phyloP scores from a whole-genome alignment of 257 asterid species.

The Solanum stenotomum region DNA sequence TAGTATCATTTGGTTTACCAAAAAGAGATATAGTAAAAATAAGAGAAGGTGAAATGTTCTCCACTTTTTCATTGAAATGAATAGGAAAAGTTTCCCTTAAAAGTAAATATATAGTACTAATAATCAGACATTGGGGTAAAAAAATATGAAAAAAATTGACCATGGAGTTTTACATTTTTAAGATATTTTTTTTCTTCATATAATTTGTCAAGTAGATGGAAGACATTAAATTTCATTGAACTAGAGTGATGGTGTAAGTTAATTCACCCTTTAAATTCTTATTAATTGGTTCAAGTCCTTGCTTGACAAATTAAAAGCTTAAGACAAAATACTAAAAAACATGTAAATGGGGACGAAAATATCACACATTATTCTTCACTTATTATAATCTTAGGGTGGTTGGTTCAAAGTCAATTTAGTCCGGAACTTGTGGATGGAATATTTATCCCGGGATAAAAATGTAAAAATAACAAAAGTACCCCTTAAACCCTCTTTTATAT shows the following conservation, averaged over 20 bases:
- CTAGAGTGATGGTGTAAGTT: neutral
- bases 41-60: neutral
- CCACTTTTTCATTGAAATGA: neutral
- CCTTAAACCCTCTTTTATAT: neutral
- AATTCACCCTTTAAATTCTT: neutral
- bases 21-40: neutral
- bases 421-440: neutral
- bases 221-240: neutral
- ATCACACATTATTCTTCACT: neutral
- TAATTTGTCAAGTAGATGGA: neutral
- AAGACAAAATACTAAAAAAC: neutral
- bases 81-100: neutral
- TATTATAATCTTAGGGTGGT: neutral
- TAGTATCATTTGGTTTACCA: neutral
- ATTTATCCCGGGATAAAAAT: neutral
- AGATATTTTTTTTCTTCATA: neutral
- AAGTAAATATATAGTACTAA: neutral
- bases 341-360: neutral
- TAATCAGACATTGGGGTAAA: neutral
- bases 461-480: neutral
- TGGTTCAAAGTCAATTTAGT: neutral
- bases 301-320: neutral
- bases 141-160: neutral
- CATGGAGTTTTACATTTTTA: neutral
- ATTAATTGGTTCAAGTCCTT: neutral